Evolutionary conservation across 2,329 filamentous ascomycete genomes (phyloP).

Genomic region (Exophiala phaeomuriformis): DNA sequence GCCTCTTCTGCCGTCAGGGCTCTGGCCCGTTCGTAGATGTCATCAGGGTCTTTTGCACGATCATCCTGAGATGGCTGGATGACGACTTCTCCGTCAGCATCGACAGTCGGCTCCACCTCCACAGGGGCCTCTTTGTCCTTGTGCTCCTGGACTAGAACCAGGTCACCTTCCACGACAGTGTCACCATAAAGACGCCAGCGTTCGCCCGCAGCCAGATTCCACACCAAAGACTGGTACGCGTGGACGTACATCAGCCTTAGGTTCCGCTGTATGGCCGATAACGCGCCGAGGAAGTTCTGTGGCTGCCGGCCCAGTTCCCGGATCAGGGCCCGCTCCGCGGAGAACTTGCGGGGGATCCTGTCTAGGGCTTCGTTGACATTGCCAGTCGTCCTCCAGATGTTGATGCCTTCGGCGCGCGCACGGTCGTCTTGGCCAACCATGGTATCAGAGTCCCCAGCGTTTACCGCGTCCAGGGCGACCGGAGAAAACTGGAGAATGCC

Average conservation of each 20-base stretch:
- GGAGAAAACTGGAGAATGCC: conserved; percentile 67
- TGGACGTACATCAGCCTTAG: conserved; percentile 92
- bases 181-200: conserved; percentile 70
- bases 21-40: conserved; percentile 62
- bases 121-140: conserved; percentile 38
- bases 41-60: conserved; percentile 46
- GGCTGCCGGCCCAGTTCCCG: conserved; percentile 56
- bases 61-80: conserved; percentile 54
- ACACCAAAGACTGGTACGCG: conserved; percentile 89
- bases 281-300: conserved; percentile 71
- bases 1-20: conserved; percentile 70
- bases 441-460: conserved; percentile 35
- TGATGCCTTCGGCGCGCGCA: conserved; percentile 68
- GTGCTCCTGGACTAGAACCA: conserved; percentile 62
- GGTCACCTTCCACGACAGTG: conserved; percentile 73
- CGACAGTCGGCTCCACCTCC: conserved; percentile 37
- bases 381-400: conserved; percentile 60
- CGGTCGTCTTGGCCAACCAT: conserved; percentile 56
- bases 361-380: conserved; percentile 55
- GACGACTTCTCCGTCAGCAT: conserved; percentile 59
- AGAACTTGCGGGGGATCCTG: conserved; percentile 70
- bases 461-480: conserved; percentile 51
- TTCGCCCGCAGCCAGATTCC: conserved; percentile 77
- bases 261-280: conserved; percentile 71
- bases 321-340: conserved; percentile 71